These are phyloP conservation scores for Cynara cardunculus DNA, from an alignment of 129 eudicot genomes.

Conservation along the genomic window DNA sequence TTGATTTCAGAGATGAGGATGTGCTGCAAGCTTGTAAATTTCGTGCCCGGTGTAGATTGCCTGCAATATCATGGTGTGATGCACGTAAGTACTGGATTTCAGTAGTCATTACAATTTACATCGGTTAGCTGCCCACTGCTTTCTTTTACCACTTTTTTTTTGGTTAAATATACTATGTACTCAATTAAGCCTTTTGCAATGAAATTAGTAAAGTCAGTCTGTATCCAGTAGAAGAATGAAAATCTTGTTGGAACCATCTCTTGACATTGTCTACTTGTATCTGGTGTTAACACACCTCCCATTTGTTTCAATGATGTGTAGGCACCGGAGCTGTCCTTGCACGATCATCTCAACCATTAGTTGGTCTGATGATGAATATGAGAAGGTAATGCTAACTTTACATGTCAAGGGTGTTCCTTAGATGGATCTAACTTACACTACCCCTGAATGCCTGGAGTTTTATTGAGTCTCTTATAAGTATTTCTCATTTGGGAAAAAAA, in stretches of 20 bases:
- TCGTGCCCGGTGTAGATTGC: slow-evolving; percentile 92
- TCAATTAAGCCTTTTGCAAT: neutral
- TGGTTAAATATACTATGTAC: neutral
- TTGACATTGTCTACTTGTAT: slow-evolving; percentile 1
- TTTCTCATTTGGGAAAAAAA: neutral
- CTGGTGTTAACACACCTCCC: slow-evolving; percentile 6
- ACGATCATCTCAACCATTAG: slow-evolving; percentile 94
- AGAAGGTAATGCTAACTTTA: slow-evolving; percentile 58
- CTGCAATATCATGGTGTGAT: slow-evolving; percentile 88
- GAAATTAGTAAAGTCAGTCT: neutral
- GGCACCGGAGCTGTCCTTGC: slow-evolving; percentile 95
- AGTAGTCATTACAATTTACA: neutral
- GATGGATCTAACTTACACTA: neutral
- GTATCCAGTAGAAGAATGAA: neutral
- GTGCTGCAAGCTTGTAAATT: slow-evolving; percentile 90
- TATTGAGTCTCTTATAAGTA: slow-evolving; percentile 5
- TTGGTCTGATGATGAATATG: slow-evolving; percentile 99
- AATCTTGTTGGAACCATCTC: neutral
- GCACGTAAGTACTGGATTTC: slow-evolving; percentile 43
- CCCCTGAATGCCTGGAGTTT: slow-evolving; percentile 1
- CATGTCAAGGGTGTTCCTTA: neutral
- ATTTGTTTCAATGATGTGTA: slow-evolving; percentile 25
- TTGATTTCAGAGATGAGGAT: slow-evolving; percentile 74
- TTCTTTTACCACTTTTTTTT: neutral
- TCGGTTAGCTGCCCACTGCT: neutral